These are phyloP conservation scores for Pyrenochaeta sp. DNA, from an alignment of 2,329 filamentous ascomycete species.

Conservation along the genomic window DNA sequence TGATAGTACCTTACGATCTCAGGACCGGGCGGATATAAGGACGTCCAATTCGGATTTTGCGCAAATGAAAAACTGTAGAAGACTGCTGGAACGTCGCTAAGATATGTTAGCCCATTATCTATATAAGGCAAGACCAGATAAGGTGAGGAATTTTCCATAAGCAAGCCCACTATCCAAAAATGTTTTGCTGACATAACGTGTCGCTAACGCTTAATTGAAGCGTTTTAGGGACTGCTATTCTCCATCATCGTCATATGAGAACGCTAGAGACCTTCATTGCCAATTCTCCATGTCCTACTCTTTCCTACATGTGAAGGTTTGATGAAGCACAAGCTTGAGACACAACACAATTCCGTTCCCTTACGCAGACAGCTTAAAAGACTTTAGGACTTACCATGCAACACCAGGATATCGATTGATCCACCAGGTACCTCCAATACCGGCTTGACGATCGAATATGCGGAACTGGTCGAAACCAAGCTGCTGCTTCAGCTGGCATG, in stretches of 20 bases:
- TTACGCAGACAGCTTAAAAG: neutral
- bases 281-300: too few relatives aligned
- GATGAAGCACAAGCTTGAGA: too few relatives aligned
- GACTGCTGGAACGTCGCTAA: conserved; percentile 57
- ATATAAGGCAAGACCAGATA: too few relatives aligned
- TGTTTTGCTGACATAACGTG: neutral
- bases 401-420: conserved; percentile 65
- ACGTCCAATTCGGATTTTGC: conserved; percentile 61
- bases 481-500: conserved; percentile 64
- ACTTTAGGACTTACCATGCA: conserved; percentile 32
- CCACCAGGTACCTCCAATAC: conserved; percentile 70
- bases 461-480: conserved; percentile 66
- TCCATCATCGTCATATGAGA: too few relatives aligned
- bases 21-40: conserved; percentile 56
- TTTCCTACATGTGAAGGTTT: too few relatives aligned
- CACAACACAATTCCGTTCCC: too few relatives aligned
- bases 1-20: conserved; percentile 63
- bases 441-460: conserved; percentile 66
- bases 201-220: neutral
- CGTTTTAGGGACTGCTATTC: too few relatives aligned
- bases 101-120: conserved; percentile 21
- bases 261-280: too few relatives aligned
- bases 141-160: too few relatives aligned
- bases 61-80: conserved; percentile 66
- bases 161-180: too few relatives aligned